phyloP scores from a whole-genome alignment of 129 eudicot species.

The carrot (Daucus carota) region DH1_v3.0 NC_030381.2:43460001-43460500 shows the following conservation, averaged over 20 bases:
- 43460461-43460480: constrained; percentile 51
- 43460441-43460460: constrained; percentile 62
- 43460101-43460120: no score
- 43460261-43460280: not conserved
- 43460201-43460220: not conserved
- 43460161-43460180: not conserved
- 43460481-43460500: not conserved
- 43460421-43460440: constrained; percentile 23
- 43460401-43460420: constrained; percentile 7
- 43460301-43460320: constrained; percentile 8
- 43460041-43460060: no score
- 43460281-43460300: not conserved
- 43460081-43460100: no score
- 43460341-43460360: not conserved
- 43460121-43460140: no score
- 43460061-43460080: no score
- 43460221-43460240: not conserved
- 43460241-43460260: not conserved
- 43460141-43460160: no score
- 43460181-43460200: not conserved
- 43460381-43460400: constrained; percentile 1
- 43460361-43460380: not conserved
- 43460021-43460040: no score
- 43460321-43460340: not conserved
- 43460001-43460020: no score